Base-by-base conservation (phyloP, 352 stramenopile genomes). In the Pythium utonaiense region DNA sequence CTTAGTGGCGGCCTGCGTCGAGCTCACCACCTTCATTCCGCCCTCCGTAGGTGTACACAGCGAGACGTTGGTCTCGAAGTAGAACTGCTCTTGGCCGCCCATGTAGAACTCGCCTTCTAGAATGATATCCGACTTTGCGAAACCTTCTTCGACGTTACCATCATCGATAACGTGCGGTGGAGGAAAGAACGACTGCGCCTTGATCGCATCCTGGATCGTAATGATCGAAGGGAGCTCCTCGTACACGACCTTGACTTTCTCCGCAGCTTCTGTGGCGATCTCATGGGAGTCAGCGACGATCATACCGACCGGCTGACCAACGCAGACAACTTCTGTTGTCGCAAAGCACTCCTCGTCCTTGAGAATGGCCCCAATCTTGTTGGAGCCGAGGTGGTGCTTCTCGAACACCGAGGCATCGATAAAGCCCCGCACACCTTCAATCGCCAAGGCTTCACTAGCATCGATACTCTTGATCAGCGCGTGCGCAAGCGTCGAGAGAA, bases 31-130 rank as follows among this genome's bases (percentile, higher is more conserved):
- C 34, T 96, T 96, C 65, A 99, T 86, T 16, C 91, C 87, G 25
- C 89, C 89, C 53, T 98, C 91, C 55, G 80, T 69, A 1, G 91
- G 89, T 3, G 75, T 85, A 28, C 73, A 91, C 6, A 97, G 64
- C 5, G 85, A 87, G 10, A 86, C 78, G 48, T 97, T 93, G 10
- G 89, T 96, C 69, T 98, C 93, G 21, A 98, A 89, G 75, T 98
- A 98, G 64, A 98, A 98, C 70, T 98, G 95, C 60, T 98, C 93
- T 61, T 98, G 95, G 7, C 92, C 94, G 21, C 92, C 93, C 51
- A 95, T 88, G 30, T 86, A 76, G 36, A 98, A 86, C 13, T 93
- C 87, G 21, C 95, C 95, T 48, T 96, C 84, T 4, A 96, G 69
- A 19, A 96, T 76, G 30, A 92, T 66, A 38, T 91, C 78, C 3